Conservation (phyloP, 306 rosid species). For the Vigna radiata region DNA sequence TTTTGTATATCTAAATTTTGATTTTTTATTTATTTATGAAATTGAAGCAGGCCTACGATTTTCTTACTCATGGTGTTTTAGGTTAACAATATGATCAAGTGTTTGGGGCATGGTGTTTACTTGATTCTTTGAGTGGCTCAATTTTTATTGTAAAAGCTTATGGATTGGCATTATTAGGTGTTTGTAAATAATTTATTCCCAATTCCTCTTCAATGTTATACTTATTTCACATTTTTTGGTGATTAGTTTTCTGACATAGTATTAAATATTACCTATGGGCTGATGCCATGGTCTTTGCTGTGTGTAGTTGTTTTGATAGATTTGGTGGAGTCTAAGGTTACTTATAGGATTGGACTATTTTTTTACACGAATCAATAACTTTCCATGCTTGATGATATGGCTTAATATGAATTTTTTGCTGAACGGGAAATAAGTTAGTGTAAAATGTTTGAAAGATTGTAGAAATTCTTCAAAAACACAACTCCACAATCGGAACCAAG, state of each 20-base stretch:
- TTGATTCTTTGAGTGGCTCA: neutral
- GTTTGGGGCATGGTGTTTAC: neutral
- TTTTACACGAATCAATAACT: neutral
- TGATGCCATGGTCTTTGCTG: slow-evolving; percentile 5
- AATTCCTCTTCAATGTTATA: neutral
- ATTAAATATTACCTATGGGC: neutral
- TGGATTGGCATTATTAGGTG: slow-evolving; percentile 25
- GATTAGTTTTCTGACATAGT: slow-evolving; percentile 1
- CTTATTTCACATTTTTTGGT: neutral
- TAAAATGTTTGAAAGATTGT: too few species aligned
- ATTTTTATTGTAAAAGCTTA: neutral
- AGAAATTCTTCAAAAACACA: slow-evolving; percentile 3
- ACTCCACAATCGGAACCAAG: neutral
- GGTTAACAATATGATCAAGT: neutral
- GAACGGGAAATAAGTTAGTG: neutral
- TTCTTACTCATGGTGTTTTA: slow-evolving; percentile 9
- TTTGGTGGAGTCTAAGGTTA: slow-evolving; percentile 7
- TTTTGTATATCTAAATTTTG: neutral
- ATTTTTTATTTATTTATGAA: neutral
- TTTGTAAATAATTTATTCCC: neutral
- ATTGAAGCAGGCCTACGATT: neutral
- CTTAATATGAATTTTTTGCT: neutral
- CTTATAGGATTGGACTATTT: neutral
- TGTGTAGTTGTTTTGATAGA: slow-evolving; percentile 8
- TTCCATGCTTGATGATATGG: neutral